These are phyloP conservation scores for Meripilus lineatus DNA, from an alignment of 1,284 basidiomycete genomes.

Conservation along the genomic window DNA sequence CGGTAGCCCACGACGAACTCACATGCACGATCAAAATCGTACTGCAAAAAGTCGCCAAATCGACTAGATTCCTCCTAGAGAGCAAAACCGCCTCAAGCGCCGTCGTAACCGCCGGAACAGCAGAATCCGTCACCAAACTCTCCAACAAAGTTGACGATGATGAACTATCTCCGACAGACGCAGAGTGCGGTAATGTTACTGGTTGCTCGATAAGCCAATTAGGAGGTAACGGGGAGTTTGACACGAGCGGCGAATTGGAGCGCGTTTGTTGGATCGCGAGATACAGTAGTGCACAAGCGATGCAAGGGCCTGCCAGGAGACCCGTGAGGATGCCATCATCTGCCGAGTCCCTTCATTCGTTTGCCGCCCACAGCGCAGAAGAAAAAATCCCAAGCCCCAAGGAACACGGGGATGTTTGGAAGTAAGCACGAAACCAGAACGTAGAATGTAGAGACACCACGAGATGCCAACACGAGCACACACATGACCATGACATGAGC, in stretches of 20 bases:
- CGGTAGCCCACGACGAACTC: constrained; percentile 68
- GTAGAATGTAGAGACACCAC: too few species aligned
- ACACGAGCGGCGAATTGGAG: constrained; percentile 9
- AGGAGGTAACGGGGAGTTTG: constrained; percentile 37
- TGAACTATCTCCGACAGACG: too few species aligned
- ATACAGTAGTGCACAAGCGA: constrained; percentile 63
- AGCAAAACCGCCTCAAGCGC: constrained; percentile 61
- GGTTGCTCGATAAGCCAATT: constrained; percentile 80
- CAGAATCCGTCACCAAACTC: too few species aligned
- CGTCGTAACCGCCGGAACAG: too few species aligned
- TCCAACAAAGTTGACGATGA: too few species aligned
- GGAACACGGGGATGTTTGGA: too few species aligned
- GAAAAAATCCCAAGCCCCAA: too few species aligned
- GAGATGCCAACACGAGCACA: too few species aligned
- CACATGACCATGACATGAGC: background rate
- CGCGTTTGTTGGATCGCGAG: constrained; percentile 35
- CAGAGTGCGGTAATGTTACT: constrained; percentile 35
- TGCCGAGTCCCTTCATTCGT: constrained; percentile 72
- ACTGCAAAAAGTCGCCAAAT: constrained; percentile 76
- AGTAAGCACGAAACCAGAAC: too few species aligned
- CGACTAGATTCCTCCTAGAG: constrained; percentile 71
- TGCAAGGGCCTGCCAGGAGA: constrained; percentile 72
- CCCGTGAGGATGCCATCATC: constrained; percentile 86
- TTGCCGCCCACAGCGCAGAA: constrained; percentile 9
- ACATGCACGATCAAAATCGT: constrained; percentile 76